Percentiles rank a stretch among this genome's conserved stretches.
These are phyloP conservation scores for Phytophthora brassicae DNA, from an alignment of 352 stramenopile genomes.

Conservation along the genomic window DNA sequence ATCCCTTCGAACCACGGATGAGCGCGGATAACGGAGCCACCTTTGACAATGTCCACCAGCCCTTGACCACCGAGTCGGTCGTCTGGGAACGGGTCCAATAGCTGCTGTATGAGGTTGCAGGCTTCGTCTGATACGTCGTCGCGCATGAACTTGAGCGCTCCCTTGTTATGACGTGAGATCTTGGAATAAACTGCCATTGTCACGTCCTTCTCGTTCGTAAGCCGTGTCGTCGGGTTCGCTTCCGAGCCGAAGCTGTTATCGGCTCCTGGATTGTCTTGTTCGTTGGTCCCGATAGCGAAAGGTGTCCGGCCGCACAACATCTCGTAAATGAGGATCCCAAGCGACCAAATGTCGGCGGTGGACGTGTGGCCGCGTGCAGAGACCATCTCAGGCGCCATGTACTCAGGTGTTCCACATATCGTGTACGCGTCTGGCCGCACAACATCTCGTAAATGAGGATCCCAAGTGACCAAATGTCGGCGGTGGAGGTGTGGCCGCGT, in stretches of 20 bases:
- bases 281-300: conserved; percentile 42
- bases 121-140: conserved; percentile 61
- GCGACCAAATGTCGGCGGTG: conserved; percentile 82
- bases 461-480: conserved; percentile 86
- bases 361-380: conserved; percentile 77
- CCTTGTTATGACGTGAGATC: conserved; percentile 77
- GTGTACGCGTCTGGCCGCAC: conserved; percentile 76
- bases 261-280: not conserved
- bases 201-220: conserved; percentile 75
- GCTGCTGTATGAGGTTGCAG: conserved; percentile 58
- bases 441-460: conserved; percentile 89
- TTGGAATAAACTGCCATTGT: conserved; percentile 87
- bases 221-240: conserved; percentile 17
- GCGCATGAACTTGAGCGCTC: conserved; percentile 49
- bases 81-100: conserved; percentile 77
- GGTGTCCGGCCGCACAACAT: conserved; percentile 85
- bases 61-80: conserved; percentile 69
- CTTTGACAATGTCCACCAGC: conserved; percentile 75
- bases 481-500: conserved; percentile 68
- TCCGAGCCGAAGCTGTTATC: conserved; percentile 54
- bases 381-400: conserved; percentile 90
- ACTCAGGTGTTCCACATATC: conserved; percentile 87
- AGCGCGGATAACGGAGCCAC: conserved; percentile 75
- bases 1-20: conserved; percentile 81
- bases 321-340: conserved; percentile 88